Conservation (phyloP, 352 stramenopile species). For the Phytopythium ostracodes region DNA sequence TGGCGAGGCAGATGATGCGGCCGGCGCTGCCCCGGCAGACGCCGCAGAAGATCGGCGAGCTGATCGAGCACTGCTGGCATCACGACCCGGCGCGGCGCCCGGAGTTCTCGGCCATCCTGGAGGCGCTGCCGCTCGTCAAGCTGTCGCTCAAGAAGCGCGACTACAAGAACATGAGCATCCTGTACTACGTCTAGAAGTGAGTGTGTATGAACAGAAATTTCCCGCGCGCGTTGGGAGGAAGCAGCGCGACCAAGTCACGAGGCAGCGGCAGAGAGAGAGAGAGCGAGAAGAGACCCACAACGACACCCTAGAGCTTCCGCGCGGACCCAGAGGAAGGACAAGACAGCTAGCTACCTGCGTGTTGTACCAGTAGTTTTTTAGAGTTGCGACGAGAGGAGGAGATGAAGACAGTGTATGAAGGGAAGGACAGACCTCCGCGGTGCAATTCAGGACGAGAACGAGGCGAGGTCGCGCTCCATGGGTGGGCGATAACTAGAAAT, state of each 20-base stretch:
- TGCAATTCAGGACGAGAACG: background rate
- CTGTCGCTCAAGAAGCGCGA: slow-evolving; percentile 81
- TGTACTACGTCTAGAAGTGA: slow-evolving; percentile 15
- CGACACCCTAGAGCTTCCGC: background rate
- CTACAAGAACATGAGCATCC: slow-evolving; percentile 82
- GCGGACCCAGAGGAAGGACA: background rate
- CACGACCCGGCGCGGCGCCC: slow-evolving; percentile 69
- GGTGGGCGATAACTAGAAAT: background rate
- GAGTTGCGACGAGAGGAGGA: background rate
- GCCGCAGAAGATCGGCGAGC: slow-evolving; percentile 70
- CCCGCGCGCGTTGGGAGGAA: background rate
- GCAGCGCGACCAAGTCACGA: background rate
- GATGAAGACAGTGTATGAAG: background rate
- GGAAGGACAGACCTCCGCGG: background rate
- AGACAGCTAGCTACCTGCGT: background rate
- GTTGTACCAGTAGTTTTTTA: slow-evolving; percentile 8
- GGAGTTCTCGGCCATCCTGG: slow-evolving; percentile 72
- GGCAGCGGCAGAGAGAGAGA: too few species aligned
- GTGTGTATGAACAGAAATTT: background rate
- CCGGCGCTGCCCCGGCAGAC: slow-evolving; percentile 82
- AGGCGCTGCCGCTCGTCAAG: slow-evolving; percentile 76
- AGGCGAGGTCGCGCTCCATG: background rate
- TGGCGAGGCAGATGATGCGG: slow-evolving; percentile 81
- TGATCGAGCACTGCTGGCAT: slow-evolving; percentile 85
- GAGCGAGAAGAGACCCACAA: background rate